Conservation (phyloP, 371 early-diverging fungal genomes). For the Apophysomyces elegans region DNA sequence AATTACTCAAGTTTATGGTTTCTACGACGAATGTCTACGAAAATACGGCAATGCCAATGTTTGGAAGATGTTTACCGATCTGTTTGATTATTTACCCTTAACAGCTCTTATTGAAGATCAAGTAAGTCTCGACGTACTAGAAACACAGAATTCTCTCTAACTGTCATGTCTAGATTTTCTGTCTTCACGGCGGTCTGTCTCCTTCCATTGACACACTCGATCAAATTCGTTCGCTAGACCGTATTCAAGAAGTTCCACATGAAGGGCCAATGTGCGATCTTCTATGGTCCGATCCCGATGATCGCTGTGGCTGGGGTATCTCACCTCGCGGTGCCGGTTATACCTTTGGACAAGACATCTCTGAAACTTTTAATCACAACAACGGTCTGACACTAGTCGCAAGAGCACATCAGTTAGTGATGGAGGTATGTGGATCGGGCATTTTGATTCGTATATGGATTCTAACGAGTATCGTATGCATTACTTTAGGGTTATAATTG, state of each 20-base stretch:
- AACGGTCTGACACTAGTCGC: conserved; percentile 95
- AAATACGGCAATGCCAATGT: conserved; percentile 98
- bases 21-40: conserved; percentile 91
- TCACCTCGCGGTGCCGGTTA: conserved; percentile 99
- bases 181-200: conserved; percentile 99
- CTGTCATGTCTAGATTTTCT: conserved; percentile 68
- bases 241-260: conserved; percentile 99
- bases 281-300: conserved; percentile 99
- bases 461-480: background rate
- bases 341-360: conserved; percentile 97
- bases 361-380: conserved; percentile 96
- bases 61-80: conserved; percentile 99
- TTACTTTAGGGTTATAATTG: conserved; percentile 87
- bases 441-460: background rate
- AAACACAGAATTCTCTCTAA: background rate
- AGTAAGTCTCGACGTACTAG: conserved; percentile 16
- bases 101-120: conserved; percentile 83
- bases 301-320: conserved; percentile 96
- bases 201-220: conserved; percentile 97
- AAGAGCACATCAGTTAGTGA: conserved; percentile 97
- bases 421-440: conserved; percentile 36
- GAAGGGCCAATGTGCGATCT: conserved; percentile 97
- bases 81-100: conserved; percentile 98
- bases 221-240: conserved; percentile 96
- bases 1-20: conserved; percentile 99